A percentile compares a stretch with the other conserved stretches of the same genome.
Evolutionary conservation across 257 asterid species (phyloP).

Genomic region (Lycium barbarum): DNA sequence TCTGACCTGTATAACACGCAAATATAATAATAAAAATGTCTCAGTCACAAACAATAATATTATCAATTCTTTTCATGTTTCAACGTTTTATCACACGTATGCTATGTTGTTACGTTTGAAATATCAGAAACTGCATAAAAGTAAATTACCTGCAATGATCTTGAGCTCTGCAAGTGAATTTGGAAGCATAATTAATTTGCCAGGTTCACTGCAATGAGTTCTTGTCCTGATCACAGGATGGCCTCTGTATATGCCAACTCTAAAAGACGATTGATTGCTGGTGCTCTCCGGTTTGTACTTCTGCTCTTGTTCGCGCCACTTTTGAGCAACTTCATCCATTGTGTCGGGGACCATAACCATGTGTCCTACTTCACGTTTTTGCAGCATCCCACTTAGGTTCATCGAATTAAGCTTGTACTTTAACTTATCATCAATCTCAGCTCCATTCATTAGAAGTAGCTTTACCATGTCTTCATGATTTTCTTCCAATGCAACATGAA

Average conservation of each 20-base stretch:
- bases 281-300: slow-evolving; percentile 25
- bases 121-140: neutral
- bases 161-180: slow-evolving; percentile 63
- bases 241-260: slow-evolving; percentile 83
- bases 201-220: slow-evolving; percentile 60
- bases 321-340: slow-evolving; percentile 32
- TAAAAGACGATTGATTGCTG: slow-evolving; percentile 28
- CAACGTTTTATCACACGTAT: neutral
- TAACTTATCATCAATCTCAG: slow-evolving; percentile 55
- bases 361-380: slow-evolving; percentile 70
- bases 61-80: neutral
- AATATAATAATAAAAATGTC: neutral
- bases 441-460: slow-evolving; percentile 78
- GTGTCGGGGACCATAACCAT: slow-evolving; percentile 49
- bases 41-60: neutral
- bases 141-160: slow-evolving; percentile 63
- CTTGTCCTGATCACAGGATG: slow-evolving; percentile 59
- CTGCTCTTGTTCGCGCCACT: slow-evolving; percentile 39
- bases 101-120: neutral
- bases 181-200: slow-evolving; percentile 69
- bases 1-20: slow-evolving; percentile 59
- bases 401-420: slow-evolving; percentile 41
- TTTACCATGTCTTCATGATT: slow-evolving; percentile 67
- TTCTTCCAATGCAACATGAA: slow-evolving; percentile 62
- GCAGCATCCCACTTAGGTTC: slow-evolving; percentile 58